phyloP scores from a whole-genome alignment of 2,329 filamentous ascomycete genomes.

The Tolypocladium guangdongense region DNA sequence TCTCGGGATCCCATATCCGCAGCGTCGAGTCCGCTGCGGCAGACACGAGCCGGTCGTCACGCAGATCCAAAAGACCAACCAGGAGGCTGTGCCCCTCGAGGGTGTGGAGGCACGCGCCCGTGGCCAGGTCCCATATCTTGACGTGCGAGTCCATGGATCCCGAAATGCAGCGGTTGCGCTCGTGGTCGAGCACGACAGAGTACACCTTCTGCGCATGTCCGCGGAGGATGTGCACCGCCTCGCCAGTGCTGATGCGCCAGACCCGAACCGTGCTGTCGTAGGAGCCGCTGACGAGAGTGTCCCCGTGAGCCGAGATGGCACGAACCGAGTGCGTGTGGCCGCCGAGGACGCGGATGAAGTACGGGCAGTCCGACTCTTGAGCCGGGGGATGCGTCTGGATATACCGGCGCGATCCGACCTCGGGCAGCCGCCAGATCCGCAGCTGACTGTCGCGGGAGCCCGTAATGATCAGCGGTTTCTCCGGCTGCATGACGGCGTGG shows the following conservation, averaged over 20 bases:
- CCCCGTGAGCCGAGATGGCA: conserved; percentile 87
- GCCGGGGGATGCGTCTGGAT: conserved; percentile 68
- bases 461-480: conserved; percentile 92
- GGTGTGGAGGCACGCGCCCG: conserved; percentile 74
- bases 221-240: conserved; percentile 70
- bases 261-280: conserved; percentile 94
- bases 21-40: conserved; percentile 92
- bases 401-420: conserved; percentile 64
- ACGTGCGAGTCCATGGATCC: conserved; percentile 98
- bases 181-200: conserved; percentile 86
- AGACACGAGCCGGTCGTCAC: conserved; percentile 82
- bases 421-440: conserved; percentile 86
- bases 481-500: conserved; percentile 75
- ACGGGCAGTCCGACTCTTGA: conserved; percentile 74
- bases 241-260: conserved; percentile 94
- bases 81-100: conserved; percentile 88
- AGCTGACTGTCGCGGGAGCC: conserved; percentile 91
- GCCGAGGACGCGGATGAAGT: conserved; percentile 77
- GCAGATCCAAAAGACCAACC: conserved; percentile 82
- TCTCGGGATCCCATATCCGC: conserved; percentile 94
- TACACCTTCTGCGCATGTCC: conserved; percentile 93
- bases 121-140: conserved; percentile 93
- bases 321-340: conserved; percentile 92
- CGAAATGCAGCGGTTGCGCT: conserved; percentile 89
- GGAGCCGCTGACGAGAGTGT: conserved; percentile 93